phyloP scores from a whole-genome alignment of 495 filamentous ascomycete species.

The Letharia columbiana region DNA sequence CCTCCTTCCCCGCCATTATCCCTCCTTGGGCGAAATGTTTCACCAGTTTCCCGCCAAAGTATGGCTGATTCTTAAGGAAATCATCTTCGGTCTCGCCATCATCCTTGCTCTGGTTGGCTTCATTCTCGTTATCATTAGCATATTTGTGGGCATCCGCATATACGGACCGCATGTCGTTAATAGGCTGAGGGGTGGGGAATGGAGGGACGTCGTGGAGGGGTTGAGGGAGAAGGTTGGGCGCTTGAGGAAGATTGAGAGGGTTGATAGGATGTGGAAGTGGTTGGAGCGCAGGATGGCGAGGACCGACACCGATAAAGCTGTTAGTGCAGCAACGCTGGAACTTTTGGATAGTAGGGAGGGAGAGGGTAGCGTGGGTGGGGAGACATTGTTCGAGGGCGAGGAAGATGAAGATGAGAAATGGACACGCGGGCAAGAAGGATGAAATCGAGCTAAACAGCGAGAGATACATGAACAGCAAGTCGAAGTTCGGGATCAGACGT shows the following conservation, averaged over 20 bases:
- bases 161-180: neutral
- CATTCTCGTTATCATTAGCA: neutral
- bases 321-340: neutral
- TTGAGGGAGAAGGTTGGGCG: neutral
- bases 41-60: neutral
- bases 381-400: slow-evolving; percentile 1
- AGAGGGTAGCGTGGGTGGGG: neutral
- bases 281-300: neutral
- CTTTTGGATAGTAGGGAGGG: neutral
- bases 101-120: neutral
- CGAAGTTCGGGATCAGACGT: neutral
- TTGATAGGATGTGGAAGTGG: neutral
- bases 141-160: neutral
- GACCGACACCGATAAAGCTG: neutral
- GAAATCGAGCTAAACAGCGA: neutral
- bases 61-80: neutral
- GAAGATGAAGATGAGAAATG: neutral
- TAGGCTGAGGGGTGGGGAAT: neutral
- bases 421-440: neutral
- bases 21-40: neutral
- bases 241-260: neutral
- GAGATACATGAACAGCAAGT: neutral
- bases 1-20: neutral
- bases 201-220: neutral
- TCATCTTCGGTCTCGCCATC: neutral